Base-by-base conservation (phyloP, 2,329 filamentous ascomycete species). In the Hymenoscyphus fraxineus region DNA sequence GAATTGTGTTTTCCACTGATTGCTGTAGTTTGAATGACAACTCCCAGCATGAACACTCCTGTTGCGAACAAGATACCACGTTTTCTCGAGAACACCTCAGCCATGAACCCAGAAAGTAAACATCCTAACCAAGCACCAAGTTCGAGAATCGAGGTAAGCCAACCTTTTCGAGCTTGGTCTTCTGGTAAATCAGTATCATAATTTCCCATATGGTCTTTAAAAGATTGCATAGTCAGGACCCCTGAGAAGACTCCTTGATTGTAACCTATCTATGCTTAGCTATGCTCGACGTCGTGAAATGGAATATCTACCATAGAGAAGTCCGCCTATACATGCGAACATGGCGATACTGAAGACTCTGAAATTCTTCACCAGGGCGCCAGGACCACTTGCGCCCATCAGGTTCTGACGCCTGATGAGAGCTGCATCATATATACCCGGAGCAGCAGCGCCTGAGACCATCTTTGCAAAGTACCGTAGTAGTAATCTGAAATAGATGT, bases 181-280 rank as follows among this genome's bases (percentile, higher is more conserved):
- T 78, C 78, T 41, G 76, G 71, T 65, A 80, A 77, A 55, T 80
- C 69, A 2, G 78, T 79, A 65, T 80, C 79, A 67, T 85, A 85
- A 40, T 80, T 79, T 59, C 81, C 83, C 83, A 86, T 86, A 64
- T 86, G 69, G 1, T 75, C 71, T 67, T 81, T 77, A 65, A 86
- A 86, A 4, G 82, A 71, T 1, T 78, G 78, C 84, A 87, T 86
- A 16, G 80, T 80, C 9, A 87, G 74, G 7, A 93, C 85, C 31
- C 89, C 89, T n/a, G 85, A 85, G 77, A 91, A 91, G 77, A 91
- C 88, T 69, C 89, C 90, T 74, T 91, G 88, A 73, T 92, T 91
- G 77, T 91, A 92, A 22, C 90, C 71, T 72, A 39, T 22, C 13
- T 2, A 32, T 19, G 40, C 88, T 74, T 90, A 86, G 35, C 84